phyloP scores from a whole-genome alignment of 2,329 filamentous ascomycete species.

The Hortaea werneckii region DNA sequence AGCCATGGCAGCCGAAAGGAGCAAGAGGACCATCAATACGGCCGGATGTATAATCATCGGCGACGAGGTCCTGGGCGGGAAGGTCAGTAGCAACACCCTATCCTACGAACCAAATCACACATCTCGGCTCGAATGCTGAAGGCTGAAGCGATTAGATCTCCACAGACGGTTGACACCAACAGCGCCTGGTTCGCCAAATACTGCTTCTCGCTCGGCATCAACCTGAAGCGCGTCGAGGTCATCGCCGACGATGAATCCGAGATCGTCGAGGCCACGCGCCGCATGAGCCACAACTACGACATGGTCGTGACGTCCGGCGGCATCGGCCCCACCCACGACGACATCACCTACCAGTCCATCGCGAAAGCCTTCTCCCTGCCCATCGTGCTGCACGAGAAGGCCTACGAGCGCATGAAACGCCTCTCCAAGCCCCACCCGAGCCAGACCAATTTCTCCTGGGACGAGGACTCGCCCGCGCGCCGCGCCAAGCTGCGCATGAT shows the following conservation, averaged over 20 bases:
- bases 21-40: slow-evolving; percentile 65
- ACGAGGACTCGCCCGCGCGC: slow-evolving; percentile 65
- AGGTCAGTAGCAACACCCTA: slow-evolving; percentile 44
- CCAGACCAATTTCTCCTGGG: slow-evolving; percentile 73
- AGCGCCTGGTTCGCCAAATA: slow-evolving; percentile 55
- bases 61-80: slow-evolving; percentile 92
- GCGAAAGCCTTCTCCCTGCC: slow-evolving; percentile 76
- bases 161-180: slow-evolving; percentile 56
- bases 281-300: slow-evolving; percentile 86
- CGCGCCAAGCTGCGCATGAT: slow-evolving; percentile 87
- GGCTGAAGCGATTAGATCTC: slow-evolving; percentile 3
- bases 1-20: slow-evolving; percentile 44
- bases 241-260: slow-evolving; percentile 87
- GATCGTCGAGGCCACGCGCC: slow-evolving; percentile 74
- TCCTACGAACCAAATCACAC: neutral
- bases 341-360: slow-evolving; percentile 93
- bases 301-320: slow-evolving; percentile 92
- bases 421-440: slow-evolving; percentile 64
- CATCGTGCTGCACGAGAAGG: slow-evolving; percentile 65
- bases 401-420: slow-evolving; percentile 72
- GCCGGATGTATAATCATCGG: slow-evolving; percentile 91
- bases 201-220: slow-evolving; percentile 55
- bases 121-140: slow-evolving; percentile 1
- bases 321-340: slow-evolving; percentile 94
- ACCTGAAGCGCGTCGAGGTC: slow-evolving; percentile 79